Conservation (phyloP, 176 grass and related monocot genomes). For the Olyra latifolia region DNA sequence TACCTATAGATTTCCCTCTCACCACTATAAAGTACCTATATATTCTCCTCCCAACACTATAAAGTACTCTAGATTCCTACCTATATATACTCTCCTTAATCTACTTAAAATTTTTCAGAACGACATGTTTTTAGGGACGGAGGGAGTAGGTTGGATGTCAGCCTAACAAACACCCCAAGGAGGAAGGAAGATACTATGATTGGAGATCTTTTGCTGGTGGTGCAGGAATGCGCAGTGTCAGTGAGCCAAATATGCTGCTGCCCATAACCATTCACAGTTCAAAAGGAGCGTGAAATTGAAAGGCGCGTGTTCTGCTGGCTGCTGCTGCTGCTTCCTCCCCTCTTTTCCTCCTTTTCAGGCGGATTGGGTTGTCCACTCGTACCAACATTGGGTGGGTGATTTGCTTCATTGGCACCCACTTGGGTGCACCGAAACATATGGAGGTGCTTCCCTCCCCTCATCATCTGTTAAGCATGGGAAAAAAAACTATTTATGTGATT, state of each 20-base stretch:
- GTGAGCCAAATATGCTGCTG: neutral
- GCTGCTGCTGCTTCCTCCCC: neutral
- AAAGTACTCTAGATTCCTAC: too few relatives aligned
- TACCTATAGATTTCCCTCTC: too few relatives aligned
- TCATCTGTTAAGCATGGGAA: neutral
- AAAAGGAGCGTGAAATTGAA: neutral
- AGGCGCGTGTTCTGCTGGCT: neutral
- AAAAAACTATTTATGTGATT: too few relatives aligned
- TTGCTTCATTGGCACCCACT: neutral
- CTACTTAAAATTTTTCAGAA: too few relatives aligned
- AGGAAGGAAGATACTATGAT: neutral
- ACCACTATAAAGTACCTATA: too few relatives aligned
- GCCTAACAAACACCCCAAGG: neutral
- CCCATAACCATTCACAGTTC: neutral
- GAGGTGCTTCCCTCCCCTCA: neutral
- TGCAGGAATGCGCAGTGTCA: slow-evolving; percentile 1
- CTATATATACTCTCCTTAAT: too few relatives aligned
- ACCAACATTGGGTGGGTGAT: neutral
- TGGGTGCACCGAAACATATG: neutral
- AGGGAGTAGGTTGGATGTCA: too few relatives aligned
- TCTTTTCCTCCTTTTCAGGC: slow-evolving; percentile 7
- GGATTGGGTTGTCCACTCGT: neutral
- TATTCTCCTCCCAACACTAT: too few relatives aligned
- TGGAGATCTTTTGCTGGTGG: neutral
- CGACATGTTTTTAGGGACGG: too few relatives aligned